Conservation (phyloP, 352 stramenopile genomes). For the Phytopythium delawarense region DNA sequence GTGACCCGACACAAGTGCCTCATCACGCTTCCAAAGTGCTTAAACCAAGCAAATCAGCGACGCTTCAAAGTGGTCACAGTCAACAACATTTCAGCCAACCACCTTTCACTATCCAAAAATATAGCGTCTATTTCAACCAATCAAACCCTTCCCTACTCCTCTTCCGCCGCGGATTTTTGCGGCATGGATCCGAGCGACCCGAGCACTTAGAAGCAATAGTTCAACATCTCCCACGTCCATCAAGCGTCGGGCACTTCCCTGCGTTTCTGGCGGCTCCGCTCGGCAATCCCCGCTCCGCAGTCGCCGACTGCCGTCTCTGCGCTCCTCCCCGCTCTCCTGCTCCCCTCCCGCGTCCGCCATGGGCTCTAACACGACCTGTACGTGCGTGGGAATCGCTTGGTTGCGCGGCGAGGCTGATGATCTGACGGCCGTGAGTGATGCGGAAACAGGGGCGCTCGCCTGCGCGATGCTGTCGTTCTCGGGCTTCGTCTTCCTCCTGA, state of each 20-base stretch:
- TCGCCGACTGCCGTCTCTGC: background rate
- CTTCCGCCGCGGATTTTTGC: conserved; percentile 16
- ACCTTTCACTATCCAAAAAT: background rate
- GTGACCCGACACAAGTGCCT: background rate
- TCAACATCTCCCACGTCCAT: conserved; percentile 1
- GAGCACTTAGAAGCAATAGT: background rate
- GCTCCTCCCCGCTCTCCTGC: background rate
- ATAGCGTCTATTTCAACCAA: background rate
- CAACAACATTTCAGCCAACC: background rate
- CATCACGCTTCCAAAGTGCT: background rate
- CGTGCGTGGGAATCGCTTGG: background rate
- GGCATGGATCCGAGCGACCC: conserved; percentile 2
- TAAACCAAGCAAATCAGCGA: background rate
- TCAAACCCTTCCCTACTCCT: conserved; percentile 6
- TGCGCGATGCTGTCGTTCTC: conserved; percentile 73
- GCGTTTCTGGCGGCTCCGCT: background rate
- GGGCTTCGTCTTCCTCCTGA: conserved; percentile 70
- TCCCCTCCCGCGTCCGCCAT: conserved; percentile 12
- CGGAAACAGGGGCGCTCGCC: conserved; percentile 48
- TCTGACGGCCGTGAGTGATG: background rate
- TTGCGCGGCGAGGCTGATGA: background rate
- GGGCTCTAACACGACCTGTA: conserved; percentile 38
- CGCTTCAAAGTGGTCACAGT: background rate
- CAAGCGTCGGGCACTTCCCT: background rate
- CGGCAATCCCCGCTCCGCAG: background rate